Evolutionary conservation across 805 yeast genomes (phyloP), one percentile per base, ranked within the genome.

Genomic region (Wickerhamiella brachini): DNA sequence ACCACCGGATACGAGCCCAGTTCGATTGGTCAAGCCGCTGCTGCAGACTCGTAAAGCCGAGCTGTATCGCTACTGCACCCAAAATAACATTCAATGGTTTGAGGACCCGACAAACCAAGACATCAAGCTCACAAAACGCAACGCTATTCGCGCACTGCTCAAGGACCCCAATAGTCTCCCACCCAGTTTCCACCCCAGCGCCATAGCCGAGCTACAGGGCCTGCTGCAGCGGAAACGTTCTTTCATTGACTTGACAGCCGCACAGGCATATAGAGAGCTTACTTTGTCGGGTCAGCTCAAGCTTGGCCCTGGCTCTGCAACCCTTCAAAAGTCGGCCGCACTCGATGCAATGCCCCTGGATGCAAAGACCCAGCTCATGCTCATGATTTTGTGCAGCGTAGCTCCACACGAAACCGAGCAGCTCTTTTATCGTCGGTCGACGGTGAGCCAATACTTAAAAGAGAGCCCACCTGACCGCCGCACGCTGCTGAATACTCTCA

Each of bases 101-200:
- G 89, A 84, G 58, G 95, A 85, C 58, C 60, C 66, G 2, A 79
- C 90, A 0, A 85, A 85, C 56, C 58, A 59, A 2, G 79, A 81
- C 56, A 65, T 72, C 1, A 57, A 60, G 9, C 68, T 80, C 45
- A 83, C 90, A 0, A 57, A 66, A 38, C 68, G 95, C 48, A 85
- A 85, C 57, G 65, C 71, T 17, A 67, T 78, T 2, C 68, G 93
- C 39, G 64, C 66, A 42, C 0, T 73, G 63, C 15, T 64, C 64
- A 4, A 66, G 66, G 7, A 70, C 71, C 12, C 54, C 39, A 23
- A 73, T 65, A 29, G 42, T 6, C 23, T 54, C 24, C 41, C 55
- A 2, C 9, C 45, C 5, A 41, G 23, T 13, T 45, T 50, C 22
- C 13, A 31, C 26, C 46, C 48, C 12, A 24, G 17, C 12, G 7